Evolutionary conservation across 768 basidiomycete species (phyloP), one percentile per base, ranked within the genome.

Genomic region (Kwoniella mangroviensis): DNA sequence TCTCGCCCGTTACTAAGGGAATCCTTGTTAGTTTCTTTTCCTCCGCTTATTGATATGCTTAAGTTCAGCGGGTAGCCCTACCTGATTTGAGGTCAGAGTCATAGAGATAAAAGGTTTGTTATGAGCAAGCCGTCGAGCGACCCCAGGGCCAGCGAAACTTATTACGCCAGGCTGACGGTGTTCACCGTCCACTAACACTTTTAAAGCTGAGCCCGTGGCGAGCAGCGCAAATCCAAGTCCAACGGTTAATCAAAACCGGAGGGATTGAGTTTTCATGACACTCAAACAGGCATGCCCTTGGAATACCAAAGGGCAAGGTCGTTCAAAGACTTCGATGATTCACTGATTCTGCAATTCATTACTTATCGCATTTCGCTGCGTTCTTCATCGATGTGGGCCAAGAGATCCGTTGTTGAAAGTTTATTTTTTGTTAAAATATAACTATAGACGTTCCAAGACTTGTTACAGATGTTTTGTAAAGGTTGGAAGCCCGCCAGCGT

Each of bases 1-100:
- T 90, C 90, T 89, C 90, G 90, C 88, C 89, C 88, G 90, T 88
- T 90, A 90, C 90, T 90, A 89, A 86, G 89, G 89, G 88, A 90
- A 90, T 90, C 90, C 89, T 89, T 87, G 90, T 90, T 90, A 90
- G 89, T 91, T 91, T 90, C 90, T 91, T 91, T 90, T 90, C 90
- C 90, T 90, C 89, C 88, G 87, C 90, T 90, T 90, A 90, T 89
- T 90, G 88, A 90, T 90, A 90, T 90, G 89, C 90, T 90, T 90
- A 90, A 90, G 88, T 90, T 90, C 88, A 89, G 89, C 87, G 88
- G 89, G 90, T 90, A 90, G 86, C 89, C 89, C 88, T 88, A 87
- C 88, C 88, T 88, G 89, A 90, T 89, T 88, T 89, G 89, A 90
- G 89, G 88, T 88, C 89, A 87, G 73, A 71, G 68, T 62, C 42